Evolutionary conservation across 306 rosid species (phyloP).

Genomic region (Delonix regia): DNA sequence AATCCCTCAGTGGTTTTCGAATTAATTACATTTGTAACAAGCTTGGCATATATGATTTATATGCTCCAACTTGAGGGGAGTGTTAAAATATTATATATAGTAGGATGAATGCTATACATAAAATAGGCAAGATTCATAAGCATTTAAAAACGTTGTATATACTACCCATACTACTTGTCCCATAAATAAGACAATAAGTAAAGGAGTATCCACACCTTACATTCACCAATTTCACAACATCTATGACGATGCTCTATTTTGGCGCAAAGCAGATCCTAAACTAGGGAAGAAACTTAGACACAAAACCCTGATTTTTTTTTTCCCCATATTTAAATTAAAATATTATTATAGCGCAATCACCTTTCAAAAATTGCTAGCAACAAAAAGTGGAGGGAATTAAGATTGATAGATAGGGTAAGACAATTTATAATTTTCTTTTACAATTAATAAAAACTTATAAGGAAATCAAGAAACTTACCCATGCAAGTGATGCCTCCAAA

Average conservation of each 20-base stretch:
- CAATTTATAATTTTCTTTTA: constrained; percentile 8
- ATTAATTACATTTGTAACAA: too few relatives aligned
- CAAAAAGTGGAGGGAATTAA: neutral
- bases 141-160: too few relatives aligned
- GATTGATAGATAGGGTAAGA: neutral
- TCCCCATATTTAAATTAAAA: neutral
- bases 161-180: too few relatives aligned
- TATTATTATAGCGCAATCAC: neutral
- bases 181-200: too few relatives aligned
- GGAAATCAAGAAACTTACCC: constrained; percentile 63
- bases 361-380: constrained; percentile 5
- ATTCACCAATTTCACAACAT: too few relatives aligned
- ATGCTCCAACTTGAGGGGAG: too few relatives aligned
- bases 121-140: too few relatives aligned
- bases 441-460: constrained; percentile 20
- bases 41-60: too few relatives aligned
- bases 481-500: constrained; percentile 92
- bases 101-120: too few relatives aligned
- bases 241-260: constrained; percentile 9
- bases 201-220: too few relatives aligned
- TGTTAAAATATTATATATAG: too few relatives aligned
- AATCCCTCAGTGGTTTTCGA: too few relatives aligned
- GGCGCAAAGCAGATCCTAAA: constrained; percentile 25
- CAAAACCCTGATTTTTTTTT: neutral
- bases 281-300: constrained; percentile 15